Evolutionary conservation across 108 stramenopile species (phyloP).

Genomic region (Pseudonitzschia pungens): DNA sequence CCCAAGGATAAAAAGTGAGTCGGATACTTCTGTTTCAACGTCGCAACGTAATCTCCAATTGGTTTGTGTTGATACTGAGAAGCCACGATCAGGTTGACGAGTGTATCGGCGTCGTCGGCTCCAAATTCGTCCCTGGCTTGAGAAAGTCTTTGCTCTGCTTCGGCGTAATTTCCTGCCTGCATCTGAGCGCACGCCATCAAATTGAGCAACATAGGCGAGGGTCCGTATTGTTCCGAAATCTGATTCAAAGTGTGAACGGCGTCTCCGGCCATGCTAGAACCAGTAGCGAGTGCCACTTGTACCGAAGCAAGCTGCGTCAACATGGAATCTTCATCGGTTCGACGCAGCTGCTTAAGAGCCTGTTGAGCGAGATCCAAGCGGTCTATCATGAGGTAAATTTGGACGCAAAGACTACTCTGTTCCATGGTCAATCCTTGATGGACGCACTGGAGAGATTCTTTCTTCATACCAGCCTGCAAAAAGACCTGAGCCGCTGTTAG

Average conservation of each 20-base stretch:
- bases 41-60: constrained; percentile 28
- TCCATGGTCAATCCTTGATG: constrained; percentile 85
- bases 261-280: constrained; percentile 75
- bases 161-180: constrained; percentile 82
- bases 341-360: constrained; percentile 63
- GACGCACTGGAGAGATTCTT: constrained; percentile 92
- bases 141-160: constrained; percentile 76
- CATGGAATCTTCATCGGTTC: constrained; percentile 93
- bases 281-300: constrained; percentile 82
- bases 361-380: constrained; percentile 89
- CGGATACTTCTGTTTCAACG: constrained; percentile 59
- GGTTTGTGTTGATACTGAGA: constrained; percentile 78
- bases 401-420: constrained; percentile 75
- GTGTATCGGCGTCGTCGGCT: constrained; percentile 66
- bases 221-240: constrained; percentile 94
- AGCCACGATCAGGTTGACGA: constrained; percentile 91
- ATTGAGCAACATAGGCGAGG: constrained; percentile 87
- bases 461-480: constrained; percentile 71
- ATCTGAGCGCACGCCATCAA: constrained; percentile 87
- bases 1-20: constrained; percentile 68
- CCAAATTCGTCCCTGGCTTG: constrained; percentile 67
- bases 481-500: constrained; percentile 88
- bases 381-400: constrained; percentile 94
- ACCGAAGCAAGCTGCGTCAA: constrained; percentile 89
- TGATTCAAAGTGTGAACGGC: constrained; percentile 87